Evolutionary conservation across 768 basidiomycete species (phyloP).

Genomic region (Rhizopogon vinicolor): DNA sequence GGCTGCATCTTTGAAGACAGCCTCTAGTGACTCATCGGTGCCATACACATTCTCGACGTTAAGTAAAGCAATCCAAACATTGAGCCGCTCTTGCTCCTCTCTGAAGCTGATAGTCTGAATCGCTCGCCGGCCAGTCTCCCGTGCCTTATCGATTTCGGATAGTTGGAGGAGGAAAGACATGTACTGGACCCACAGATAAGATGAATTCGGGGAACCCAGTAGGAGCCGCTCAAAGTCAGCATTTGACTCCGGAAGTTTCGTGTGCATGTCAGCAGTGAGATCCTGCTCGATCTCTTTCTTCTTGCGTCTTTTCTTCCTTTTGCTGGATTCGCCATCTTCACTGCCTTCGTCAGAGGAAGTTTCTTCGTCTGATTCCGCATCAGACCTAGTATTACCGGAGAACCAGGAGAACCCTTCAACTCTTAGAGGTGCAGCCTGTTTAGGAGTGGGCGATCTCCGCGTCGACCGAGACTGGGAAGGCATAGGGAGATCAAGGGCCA

Average conservation of each 20-base stretch:
- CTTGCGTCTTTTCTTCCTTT: constrained; percentile 63
- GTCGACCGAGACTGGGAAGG: not conserved
- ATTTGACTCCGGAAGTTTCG: constrained; percentile 81
- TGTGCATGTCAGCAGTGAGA: constrained; percentile 84
- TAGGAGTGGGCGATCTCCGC: not conserved
- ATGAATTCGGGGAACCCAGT: constrained; percentile 93
- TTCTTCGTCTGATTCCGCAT: constrained; percentile 36
- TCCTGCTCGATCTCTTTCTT: constrained; percentile 74
- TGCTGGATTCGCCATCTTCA: constrained; percentile 11
- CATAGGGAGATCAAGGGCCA: constrained; percentile 13
- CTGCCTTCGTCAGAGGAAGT: constrained; percentile 42
- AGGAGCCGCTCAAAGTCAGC: constrained; percentile 93
- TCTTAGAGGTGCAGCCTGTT: constrained; percentile 33
- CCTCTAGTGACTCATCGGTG: constrained; percentile 71
- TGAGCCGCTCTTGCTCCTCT: constrained; percentile 93
- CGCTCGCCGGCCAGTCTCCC: constrained; percentile 81
- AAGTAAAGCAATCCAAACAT: constrained; percentile 95
- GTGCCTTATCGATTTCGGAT: constrained; percentile 94
- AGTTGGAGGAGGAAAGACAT: constrained; percentile 98
- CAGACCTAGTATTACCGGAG: constrained; percentile 29
- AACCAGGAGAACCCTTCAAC: constrained; percentile 76
- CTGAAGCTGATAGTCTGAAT: constrained; percentile 87
- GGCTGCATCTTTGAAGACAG: constrained; percentile 86
- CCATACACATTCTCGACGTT: constrained; percentile 95
- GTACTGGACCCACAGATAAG: constrained; percentile 97